A percentile compares a stretch with the other conserved stretches of the same genome.
Conservation (phyloP, 1,284 basidiomycete genomes). For the Xerocomus amazonicus region DNA sequence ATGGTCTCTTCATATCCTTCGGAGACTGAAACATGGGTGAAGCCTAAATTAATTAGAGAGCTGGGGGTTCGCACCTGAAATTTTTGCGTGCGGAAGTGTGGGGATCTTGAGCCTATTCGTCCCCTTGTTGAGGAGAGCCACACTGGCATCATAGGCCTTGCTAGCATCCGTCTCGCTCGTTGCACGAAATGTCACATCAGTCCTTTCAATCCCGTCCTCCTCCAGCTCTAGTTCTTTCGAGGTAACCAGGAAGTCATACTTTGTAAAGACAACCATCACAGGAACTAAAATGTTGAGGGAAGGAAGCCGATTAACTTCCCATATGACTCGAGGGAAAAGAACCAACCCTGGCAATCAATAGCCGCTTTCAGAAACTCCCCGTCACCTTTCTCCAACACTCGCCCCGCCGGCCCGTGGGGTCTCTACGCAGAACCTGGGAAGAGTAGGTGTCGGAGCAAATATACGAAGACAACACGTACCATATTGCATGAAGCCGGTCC, state of each 20-base stretch:
- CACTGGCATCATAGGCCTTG: not conserved
- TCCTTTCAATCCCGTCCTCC: too few relatives aligned
- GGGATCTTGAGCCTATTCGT: not conserved
- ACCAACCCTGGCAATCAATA: conserved; percentile 1
- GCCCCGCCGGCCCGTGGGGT: conserved; percentile 9
- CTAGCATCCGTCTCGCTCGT: not conserved
- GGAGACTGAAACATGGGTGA: not conserved
- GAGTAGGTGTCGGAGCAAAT: not conserved
- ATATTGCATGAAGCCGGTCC: conserved; percentile 8
- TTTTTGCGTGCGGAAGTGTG: not conserved
- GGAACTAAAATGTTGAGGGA: not conserved
- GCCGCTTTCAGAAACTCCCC: conserved; percentile 4
- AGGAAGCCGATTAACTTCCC: not conserved
- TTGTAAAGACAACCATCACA: conserved; percentile 4
- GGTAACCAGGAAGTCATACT: not conserved
- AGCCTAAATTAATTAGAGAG: not conserved
- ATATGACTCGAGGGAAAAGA: not conserved
- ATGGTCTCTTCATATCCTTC: conserved; percentile 2
- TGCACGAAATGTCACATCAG: too few relatives aligned
- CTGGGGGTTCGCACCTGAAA: not conserved
- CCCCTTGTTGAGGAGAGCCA: not conserved
- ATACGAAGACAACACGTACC: not conserved
- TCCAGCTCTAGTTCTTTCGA: too few relatives aligned
- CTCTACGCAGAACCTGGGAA: conserved; percentile 9
- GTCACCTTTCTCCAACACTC: conserved; percentile 11